phyloP scores from a whole-genome alignment of 345 rosid species.

The Hirschfeldia incana region DNA sequence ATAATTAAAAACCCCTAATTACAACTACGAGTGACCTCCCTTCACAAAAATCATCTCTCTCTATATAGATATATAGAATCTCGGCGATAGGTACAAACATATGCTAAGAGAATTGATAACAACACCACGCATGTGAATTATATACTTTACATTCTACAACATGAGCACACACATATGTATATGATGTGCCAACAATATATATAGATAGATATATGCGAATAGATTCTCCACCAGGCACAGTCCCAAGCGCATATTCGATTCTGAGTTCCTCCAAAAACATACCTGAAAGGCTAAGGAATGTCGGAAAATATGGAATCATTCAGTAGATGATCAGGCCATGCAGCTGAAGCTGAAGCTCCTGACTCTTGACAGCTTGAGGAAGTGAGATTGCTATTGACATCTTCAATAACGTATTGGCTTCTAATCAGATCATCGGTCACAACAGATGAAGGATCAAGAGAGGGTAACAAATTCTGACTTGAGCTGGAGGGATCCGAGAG shows the following conservation, averaged over 20 bases:
- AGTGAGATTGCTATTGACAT: conserved; percentile 32
- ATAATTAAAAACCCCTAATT: conserved; percentile 23
- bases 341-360: conserved; percentile 35
- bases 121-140: conserved; percentile 1
- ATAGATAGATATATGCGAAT: conserved; percentile 16
- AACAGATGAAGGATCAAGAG: conserved; percentile 23
- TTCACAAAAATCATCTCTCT: conserved; percentile 15
- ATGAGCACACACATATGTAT: not conserved
- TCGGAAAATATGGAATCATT: conserved; percentile 37
- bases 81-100: conserved; percentile 20
- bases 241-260: conserved; percentile 23
- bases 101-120: conserved; percentile 21
- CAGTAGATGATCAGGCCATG: conserved; percentile 42
- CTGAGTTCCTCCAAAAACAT: conserved; percentile 3
- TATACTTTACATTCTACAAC: conserved; percentile 30
- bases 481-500: conserved; percentile 32
- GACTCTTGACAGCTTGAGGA: conserved; percentile 37
- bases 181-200: conserved; percentile 20
- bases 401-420: conserved; percentile 32
- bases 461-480: conserved; percentile 24
- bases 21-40: conserved; percentile 8
- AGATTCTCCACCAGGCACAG: conserved; percentile 23
- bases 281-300: conserved; percentile 28
- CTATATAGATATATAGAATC: conserved; percentile 14
- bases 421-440: conserved; percentile 28